A percentile compares a stretch with the other conserved stretches of the same genome.
phyloP scores from a whole-genome alignment of 441 rosid genomes.

The Flueggea neowawraea region DNA sequence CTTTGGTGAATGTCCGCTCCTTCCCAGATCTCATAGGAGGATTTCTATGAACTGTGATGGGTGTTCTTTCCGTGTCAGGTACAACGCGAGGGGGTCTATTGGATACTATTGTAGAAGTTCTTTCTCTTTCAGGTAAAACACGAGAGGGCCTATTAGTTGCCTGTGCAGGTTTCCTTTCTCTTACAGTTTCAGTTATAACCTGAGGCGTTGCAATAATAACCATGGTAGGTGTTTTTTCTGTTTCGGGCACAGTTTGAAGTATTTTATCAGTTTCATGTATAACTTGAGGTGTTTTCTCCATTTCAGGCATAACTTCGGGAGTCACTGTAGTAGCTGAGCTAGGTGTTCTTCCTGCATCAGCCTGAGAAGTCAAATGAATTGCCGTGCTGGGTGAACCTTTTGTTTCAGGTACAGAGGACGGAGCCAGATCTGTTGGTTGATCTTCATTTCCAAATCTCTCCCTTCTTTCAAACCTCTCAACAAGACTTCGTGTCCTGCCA shows the following conservation, averaged over 20 bases:
- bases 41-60: slow-evolving; percentile 10
- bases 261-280: not conserved
- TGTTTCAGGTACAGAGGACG: not conserved
- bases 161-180: not conserved
- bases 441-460: slow-evolving; percentile 39
- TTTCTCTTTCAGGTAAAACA: slow-evolving; percentile 12
- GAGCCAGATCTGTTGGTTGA: slow-evolving; percentile 14
- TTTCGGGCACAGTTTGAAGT: not conserved
- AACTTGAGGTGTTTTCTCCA: slow-evolving; percentile 1
- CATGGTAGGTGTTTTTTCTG: not conserved
- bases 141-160: slow-evolving; percentile 10
- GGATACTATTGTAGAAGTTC: slow-evolving; percentile 12
- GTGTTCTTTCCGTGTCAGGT: slow-evolving; percentile 12
- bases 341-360: slow-evolving; percentile 4
- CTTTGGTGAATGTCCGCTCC: slow-evolving; percentile 3
- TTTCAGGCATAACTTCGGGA: slow-evolving; percentile 1
- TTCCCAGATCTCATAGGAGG: slow-evolving; percentile 9
- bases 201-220: slow-evolving; percentile 3
- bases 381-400: not conserved
- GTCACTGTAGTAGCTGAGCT: not conserved
- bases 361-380: not conserved
- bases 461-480: slow-evolving; percentile 90
- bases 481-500: slow-evolving; percentile 92
- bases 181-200: slow-evolving; percentile 1
- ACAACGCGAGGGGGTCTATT: slow-evolving; percentile 7